Base-by-base conservation (phyloP, 352 stramenopile species). In the Phytophthora pisi region DNA sequence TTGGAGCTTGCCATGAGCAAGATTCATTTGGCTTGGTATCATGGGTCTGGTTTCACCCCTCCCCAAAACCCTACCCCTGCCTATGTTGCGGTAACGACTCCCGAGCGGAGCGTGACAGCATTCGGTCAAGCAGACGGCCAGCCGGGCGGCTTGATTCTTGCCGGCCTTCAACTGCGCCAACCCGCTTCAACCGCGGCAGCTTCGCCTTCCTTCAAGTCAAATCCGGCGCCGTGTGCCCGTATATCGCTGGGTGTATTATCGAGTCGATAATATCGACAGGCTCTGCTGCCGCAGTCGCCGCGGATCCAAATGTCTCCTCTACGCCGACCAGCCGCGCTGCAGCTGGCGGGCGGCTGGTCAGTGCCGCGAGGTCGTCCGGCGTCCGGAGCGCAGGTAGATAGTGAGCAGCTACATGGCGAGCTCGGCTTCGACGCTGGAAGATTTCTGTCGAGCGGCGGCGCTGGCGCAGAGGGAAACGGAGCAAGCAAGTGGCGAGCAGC, bases 41-140 rank as follows among this genome's bases (percentile, higher is more conserved):
- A n/a, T n/a, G n/a, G n/a, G n/a, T n/a, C n/a, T n/a, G n/a, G n/a
- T n/a, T n/a, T n/a, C n/a, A n/a, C n/a, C n/a, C n/a, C n/a, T n/a
- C n/a, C n/a, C n/a, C n/a, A n/a, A n/a, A n/a, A n/a, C n/a, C n/a
- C n/a, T n/a, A n/a, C n/a, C n/a, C n/a, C n/a, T n/a, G n/a, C n/a
- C n/a, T n/a, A n/a, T n/a, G n/a, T n/a, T n/a, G n/a, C n/a, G n/a
- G n/a, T n/a, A n/a, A n/a, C n/a, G n/a, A n/a, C n/a, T n/a, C n/a
- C n/a, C n/a, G n/a, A n/a, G n/a, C n/a, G n/a, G n/a, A 20, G 20
- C 20, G 20, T 70, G 58, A 72, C 65, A 68, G 45, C 42, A 51
- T 50, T 67, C 51, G 38, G 58, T 72, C 59, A 68, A 68, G 59
- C 46, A 68, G 58, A 20, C 11, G 38, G 42, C 50, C 63, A 60